Evolutionary conservation across 345 rosid species (phyloP), one percentile per base, ranked within the genome.

Genomic region (Mangifera indica): DNA sequence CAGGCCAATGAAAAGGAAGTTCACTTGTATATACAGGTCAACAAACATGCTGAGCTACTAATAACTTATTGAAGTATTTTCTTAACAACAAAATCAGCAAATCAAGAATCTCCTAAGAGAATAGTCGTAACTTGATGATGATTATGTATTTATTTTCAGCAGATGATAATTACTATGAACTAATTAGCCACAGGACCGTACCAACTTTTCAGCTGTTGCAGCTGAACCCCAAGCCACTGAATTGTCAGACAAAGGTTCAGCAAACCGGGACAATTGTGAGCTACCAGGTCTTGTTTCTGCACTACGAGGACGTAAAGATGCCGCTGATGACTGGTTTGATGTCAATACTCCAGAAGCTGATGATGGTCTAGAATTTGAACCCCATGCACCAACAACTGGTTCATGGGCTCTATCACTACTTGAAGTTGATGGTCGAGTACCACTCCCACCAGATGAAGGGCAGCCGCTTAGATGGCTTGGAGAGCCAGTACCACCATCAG

Each of bases 211-310:
- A 21, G 81, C 78, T 1, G 78, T 79, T 65, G 83, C 89, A 74
- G 74, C 72, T 49, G 82, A 80, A 75, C 79, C 76, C 93, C 92
- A 84, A 42, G 87, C 79, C 57, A 77, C 88, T 72, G 97, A 80
- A 81, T 75, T 87, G 70, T 96, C 97, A 71, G 94, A 63, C 54
- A 79, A 69, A 34, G 86, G 71, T 77, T 96, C 99, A 49, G 99
- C 97, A 81, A 96, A 96, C 58, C 99, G 94, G n/a, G 99, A 96
- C 75, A 96, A 82, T 61, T 91, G 98, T 60, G 99, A 91, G 83
- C 98, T 93, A 77, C 97, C 90, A 74, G 98, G 98, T 75, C 98
- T 93, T 80, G 99, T 90, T 73, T 96, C 99, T 11, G 98, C 99
- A 83, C 99, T 96, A 58, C 84, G 90, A 60, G 99, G 99, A 64